Evolutionary conservation across 345 rosid species (phyloP), one percentile per base, ranked within the genome.

Genomic region (Murraya koenigii): DNA sequence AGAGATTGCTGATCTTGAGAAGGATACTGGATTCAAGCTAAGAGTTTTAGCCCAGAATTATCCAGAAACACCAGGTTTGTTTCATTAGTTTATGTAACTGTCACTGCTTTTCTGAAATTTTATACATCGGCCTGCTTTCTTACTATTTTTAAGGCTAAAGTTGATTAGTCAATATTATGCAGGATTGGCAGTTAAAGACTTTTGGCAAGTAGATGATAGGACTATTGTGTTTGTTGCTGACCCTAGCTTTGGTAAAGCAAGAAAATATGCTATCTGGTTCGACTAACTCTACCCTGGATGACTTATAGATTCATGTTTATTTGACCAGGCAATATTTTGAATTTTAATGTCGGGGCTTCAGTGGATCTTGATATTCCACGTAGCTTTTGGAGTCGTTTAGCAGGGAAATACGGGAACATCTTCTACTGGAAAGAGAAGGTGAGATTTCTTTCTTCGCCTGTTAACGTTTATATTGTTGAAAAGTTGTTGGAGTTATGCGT

Each of bases 361-460:
- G 85, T 95, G 77, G 97, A 95, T 88, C 84, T 92, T 32, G 96
- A 90, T 75, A 79, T 95, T 66, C 98, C 95, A 28, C 89, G 89
- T 64, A 92, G 95, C 80, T 95, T 95, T 81, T 95, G 98, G 98
- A 91, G 91, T 77, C 90, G 92, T 69, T 80, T 89, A 77, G 88
- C 95, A 0, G 90, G 95, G 77, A 91, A 87, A 70, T 91, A 91
- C 58, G 92, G 92, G 36, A 91, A 89, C 80, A 84, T 87, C 13
- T 89, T 91, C 77, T 95, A 89, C 70, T 95, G 97, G 97, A 95
- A 90, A 87, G 97, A 95, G 60, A 92, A 89, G 90, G 97, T 75
- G 63, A 84, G 55, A 30, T 30, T 59, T 7, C 58, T 61, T 75
- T 66, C 58, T 69, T 64, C 68, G 44, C 22, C n/a, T 54, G 47